These are phyloP conservation scores for Mariannaea elegans DNA, from an alignment of 2,329 filamentous ascomycete genomes.

Conservation along the genomic window DNA sequence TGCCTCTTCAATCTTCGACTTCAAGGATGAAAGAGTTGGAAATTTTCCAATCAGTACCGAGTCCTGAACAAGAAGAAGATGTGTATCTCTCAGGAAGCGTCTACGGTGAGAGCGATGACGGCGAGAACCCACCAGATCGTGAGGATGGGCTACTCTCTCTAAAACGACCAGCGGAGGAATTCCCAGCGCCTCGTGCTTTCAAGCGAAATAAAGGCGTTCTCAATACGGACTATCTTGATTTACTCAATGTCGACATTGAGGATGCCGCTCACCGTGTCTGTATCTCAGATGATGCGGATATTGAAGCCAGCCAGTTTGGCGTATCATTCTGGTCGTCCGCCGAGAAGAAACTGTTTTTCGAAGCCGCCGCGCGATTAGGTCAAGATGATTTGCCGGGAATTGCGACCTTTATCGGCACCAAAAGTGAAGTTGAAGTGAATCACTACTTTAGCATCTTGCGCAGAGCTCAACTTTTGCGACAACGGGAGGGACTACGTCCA, in stretches of 20 bases:
- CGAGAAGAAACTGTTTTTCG: slow-evolving; percentile 79
- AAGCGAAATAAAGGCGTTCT: slow-evolving; percentile 57
- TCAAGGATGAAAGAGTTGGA: slow-evolving; percentile 22
- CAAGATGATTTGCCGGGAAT: slow-evolving; percentile 70
- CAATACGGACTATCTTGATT: slow-evolving; percentile 57
- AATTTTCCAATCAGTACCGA: not conserved
- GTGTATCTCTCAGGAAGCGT: slow-evolving; percentile 23
- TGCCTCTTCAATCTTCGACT: slow-evolving; percentile 5
- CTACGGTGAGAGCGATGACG: slow-evolving; percentile 25
- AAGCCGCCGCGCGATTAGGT: slow-evolving; percentile 70
- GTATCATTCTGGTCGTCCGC: slow-evolving; percentile 72
- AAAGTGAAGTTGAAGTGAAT: slow-evolving; percentile 77
- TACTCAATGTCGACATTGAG: slow-evolving; percentile 67
- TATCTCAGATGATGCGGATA: slow-evolving; percentile 41
- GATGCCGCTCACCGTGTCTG: slow-evolving; percentile 55
- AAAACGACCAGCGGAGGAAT: slow-evolving; percentile 43
- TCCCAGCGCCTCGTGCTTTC: slow-evolving; percentile 44
- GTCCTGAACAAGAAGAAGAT: slow-evolving; percentile 14
- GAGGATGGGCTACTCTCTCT: slow-evolving; percentile 29
- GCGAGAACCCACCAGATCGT: slow-evolving; percentile 12
- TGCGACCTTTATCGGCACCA: slow-evolving; percentile 70
- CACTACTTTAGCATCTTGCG: slow-evolving; percentile 74
- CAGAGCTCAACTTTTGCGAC: slow-evolving; percentile 54
- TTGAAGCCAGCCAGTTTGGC: slow-evolving; percentile 68
- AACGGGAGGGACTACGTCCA: slow-evolving; percentile 43